Evolutionary conservation across 257 asterid genomes (phyloP).

Genomic region (Primulina eburnea): DNA sequence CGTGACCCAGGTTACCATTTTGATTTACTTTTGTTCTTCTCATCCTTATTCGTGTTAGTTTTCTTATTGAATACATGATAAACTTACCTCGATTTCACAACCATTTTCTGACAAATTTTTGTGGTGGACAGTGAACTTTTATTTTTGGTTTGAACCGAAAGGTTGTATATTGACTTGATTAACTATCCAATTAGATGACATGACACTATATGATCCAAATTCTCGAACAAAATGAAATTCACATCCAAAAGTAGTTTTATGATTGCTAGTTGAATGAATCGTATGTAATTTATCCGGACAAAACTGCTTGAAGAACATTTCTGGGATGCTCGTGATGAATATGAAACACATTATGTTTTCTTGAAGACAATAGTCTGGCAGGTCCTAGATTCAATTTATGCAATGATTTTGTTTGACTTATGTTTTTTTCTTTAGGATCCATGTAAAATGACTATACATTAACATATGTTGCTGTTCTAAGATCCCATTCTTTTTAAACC

Average conservation of each 20-base stretch:
- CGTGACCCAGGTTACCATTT: constrained; percentile 88
- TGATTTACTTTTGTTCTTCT: background rate
- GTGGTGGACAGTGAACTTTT: too few relatives aligned
- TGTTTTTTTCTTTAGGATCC: background rate
- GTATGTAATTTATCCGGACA: background rate
- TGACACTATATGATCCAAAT: background rate
- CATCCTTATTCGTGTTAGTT: background rate
- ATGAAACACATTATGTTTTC: too few relatives aligned
- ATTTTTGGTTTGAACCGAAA: background rate
- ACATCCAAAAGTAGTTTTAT: background rate
- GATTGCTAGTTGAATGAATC: background rate
- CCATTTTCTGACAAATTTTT: too few relatives aligned
- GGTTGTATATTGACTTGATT: background rate
- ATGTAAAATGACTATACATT: background rate
- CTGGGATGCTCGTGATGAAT: background rate
- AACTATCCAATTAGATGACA: background rate
- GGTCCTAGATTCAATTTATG: background rate
- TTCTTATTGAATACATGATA: background rate
- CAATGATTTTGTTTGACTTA: background rate
- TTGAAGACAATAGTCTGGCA: background rate
- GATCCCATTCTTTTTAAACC: too few relatives aligned
- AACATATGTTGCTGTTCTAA: too few relatives aligned
- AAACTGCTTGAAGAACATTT: background rate
- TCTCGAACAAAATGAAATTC: background rate
- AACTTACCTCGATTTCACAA: background rate